Evolutionary conservation across 768 basidiomycete species (phyloP), one percentile per base, ranked within the genome.

Genomic region (Phlegmacium glaucopus): DNA sequence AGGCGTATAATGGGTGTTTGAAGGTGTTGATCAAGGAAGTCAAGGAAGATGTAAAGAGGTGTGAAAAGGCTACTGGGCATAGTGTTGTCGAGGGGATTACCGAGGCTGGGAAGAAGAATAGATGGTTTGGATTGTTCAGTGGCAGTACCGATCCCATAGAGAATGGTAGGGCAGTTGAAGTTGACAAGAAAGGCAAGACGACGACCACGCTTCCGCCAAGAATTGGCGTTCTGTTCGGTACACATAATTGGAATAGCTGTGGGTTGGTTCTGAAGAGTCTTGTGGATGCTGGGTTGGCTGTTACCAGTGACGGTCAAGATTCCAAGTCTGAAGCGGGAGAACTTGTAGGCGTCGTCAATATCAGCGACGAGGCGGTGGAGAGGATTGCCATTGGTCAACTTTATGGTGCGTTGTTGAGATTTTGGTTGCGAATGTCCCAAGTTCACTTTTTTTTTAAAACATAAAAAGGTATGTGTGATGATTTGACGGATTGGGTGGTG

Each of bases 381-480:
- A 69, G 86, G 51, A 66, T 94, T 9, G 72, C 80, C 13, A 73
- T 95, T 50, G 91, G 81, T 4, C 94, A 96, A 63, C 66, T 97
- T 17, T 93, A 87, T 53, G 93, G 92, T 90, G 36, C 38, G 76
- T 65, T 25, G 4, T 16, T 9, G n/a, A n/a, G n/a, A n/a, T n/a
- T n/a, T n/a, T n/a, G n/a, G n/a, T n/a, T 44, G 9, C 15, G 16
- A 35, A 15, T 25, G 39, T 15, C 26, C 4, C 39, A 16, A 13
- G 6, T 17, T 56, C 38, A 11, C 12, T 16, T 17, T 45, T 16
- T 37, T 34, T 10, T 16, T 42, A 5, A 17, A 34, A 40, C 25
- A 16, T n/a, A n/a, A n/a, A 17, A 44, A 92, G 90, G 92, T 4
- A 94, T 96, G 91, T 80, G 82, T 35, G 91, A 94, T 56, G 80